phyloP scores from a whole-genome alignment of 75 land plant species.

The Pinus taeda region DNA sequence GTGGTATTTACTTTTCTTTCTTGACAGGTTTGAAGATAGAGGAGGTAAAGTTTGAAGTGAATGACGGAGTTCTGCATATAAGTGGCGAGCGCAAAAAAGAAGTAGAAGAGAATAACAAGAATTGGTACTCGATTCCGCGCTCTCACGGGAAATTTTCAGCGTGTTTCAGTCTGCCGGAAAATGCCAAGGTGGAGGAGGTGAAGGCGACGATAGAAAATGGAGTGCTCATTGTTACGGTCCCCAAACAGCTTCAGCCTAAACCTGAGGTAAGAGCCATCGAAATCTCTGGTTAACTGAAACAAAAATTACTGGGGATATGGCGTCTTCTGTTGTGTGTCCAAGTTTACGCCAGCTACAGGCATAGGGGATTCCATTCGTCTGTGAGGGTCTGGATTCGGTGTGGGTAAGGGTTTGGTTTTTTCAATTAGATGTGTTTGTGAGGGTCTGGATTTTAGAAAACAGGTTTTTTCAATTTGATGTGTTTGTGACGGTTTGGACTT shows the following conservation, averaged over 20 bases:
- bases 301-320: too few relatives aligned
- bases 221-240: slow-evolving; percentile 27
- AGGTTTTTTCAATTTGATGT: too few relatives aligned
- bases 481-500: too few relatives aligned
- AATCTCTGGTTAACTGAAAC: slow-evolving; percentile 6
- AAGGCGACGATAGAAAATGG: slow-evolving; percentile 24
- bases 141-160: slow-evolving; percentile 26
- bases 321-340: too few relatives aligned
- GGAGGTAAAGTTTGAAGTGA: slow-evolving; percentile 31
- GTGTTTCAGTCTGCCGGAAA: slow-evolving; percentile 37
- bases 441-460: too few relatives aligned
- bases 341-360: too few relatives aligned
- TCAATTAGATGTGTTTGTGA: too few relatives aligned
- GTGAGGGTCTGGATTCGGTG: too few relatives aligned
- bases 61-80: slow-evolving; percentile 27
- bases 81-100: slow-evolving; percentile 28
- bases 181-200: slow-evolving; percentile 28
- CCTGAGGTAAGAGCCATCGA: slow-evolving; percentile 14
- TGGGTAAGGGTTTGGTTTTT: too few relatives aligned
- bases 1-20: neutral
- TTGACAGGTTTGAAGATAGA: slow-evolving; percentile 14
- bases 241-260: slow-evolving; percentile 14
- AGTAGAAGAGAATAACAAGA: slow-evolving; percentile 13
- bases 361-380: too few relatives aligned
- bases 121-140: slow-evolving; percentile 31